Conservation (phyloP, 345 rosid species). For the Mercurialis annua region DNA sequence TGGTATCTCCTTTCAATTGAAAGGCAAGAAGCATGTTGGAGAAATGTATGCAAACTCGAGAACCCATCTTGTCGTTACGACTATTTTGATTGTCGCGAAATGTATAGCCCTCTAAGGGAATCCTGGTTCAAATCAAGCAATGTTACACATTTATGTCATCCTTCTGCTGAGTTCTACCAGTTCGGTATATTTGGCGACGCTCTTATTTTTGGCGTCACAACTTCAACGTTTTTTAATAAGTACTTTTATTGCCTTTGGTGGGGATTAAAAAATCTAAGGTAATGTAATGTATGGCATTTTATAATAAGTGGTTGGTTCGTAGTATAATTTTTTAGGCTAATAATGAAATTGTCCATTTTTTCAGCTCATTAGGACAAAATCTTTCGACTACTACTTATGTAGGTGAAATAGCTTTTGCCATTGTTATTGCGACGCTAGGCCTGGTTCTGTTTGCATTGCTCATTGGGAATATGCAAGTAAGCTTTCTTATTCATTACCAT, state of each 20-base stretch:
- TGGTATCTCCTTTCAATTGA: slow-evolving; percentile 91
- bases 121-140: slow-evolving; percentile 70
- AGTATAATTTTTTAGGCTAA: not conserved
- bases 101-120: slow-evolving; percentile 34
- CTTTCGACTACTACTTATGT: slow-evolving; percentile 73
- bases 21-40: slow-evolving; percentile 86
- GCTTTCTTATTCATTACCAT: slow-evolving; percentile 9
- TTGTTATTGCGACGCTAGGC: slow-evolving; percentile 69
- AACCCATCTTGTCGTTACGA: slow-evolving; percentile 44
- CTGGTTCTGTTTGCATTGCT: slow-evolving; percentile 89
- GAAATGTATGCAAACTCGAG: slow-evolving; percentile 51
- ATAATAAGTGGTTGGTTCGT: not conserved
- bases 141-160: slow-evolving; percentile 48
- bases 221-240: slow-evolving; percentile 62
- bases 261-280: slow-evolving; percentile 90
- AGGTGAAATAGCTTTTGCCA: slow-evolving; percentile 76
- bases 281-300: not conserved
- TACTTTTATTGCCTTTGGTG: slow-evolving; percentile 97
- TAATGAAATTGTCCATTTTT: not conserved
- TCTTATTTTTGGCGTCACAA: slow-evolving; percentile 46
- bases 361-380: slow-evolving; percentile 82
- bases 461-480: slow-evolving; percentile 93
- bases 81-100: slow-evolving; percentile 62
- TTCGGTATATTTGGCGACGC: slow-evolving; percentile 85
- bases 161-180: slow-evolving; percentile 40